phyloP scores from a whole-genome alignment of 352 stramenopile species.

The Phytophthora hybrid region DNA sequence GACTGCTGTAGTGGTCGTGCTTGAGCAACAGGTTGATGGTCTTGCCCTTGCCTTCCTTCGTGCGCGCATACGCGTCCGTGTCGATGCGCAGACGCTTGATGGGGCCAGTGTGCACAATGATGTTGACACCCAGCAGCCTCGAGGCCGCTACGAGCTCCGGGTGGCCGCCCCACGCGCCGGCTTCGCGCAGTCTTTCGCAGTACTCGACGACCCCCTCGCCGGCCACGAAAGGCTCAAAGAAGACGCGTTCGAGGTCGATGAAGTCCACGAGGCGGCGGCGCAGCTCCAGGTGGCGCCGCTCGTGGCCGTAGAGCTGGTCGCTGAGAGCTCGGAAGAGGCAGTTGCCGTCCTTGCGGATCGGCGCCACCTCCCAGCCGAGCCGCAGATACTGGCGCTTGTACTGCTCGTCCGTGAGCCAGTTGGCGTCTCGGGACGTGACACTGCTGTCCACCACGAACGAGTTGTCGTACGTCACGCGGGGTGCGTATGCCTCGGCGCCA shows the following conservation, averaged over 20 bases:
- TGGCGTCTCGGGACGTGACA: constrained; percentile 41
- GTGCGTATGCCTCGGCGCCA: constrained; percentile 28
- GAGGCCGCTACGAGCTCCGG: constrained; percentile 66
- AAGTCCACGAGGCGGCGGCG: constrained; percentile 63
- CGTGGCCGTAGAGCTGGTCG: constrained; percentile 64
- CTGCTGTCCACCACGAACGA: constrained; percentile 42
- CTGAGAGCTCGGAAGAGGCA: constrained; percentile 72
- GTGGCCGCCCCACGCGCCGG: constrained; percentile 71
- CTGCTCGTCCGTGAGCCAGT: constrained; percentile 56
- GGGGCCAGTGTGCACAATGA: constrained; percentile 69
- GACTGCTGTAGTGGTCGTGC: constrained; percentile 63
- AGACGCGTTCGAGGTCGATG: constrained; percentile 49
- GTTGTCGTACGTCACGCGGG: constrained; percentile 41
- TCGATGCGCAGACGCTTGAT: constrained; percentile 61
- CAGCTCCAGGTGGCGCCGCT: constrained; percentile 54
- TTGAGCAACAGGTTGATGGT: constrained; percentile 59
- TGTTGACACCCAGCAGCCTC: constrained; percentile 58
- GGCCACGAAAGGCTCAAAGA: constrained; percentile 59
- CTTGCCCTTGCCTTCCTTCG: constrained; percentile 41
- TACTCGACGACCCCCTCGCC: constrained; percentile 50
- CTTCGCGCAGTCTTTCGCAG: constrained; percentile 58
- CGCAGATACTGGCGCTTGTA: constrained; percentile 52
- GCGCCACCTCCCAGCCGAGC: constrained; percentile 47
- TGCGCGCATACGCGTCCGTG: constrained; percentile 39
- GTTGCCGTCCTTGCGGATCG: constrained; percentile 60